Evolutionary conservation across 1,284 basidiomycete species (phyloP), one percentile per base, ranked within the genome.

Genomic region (Gymnopus androsaceus): DNA sequence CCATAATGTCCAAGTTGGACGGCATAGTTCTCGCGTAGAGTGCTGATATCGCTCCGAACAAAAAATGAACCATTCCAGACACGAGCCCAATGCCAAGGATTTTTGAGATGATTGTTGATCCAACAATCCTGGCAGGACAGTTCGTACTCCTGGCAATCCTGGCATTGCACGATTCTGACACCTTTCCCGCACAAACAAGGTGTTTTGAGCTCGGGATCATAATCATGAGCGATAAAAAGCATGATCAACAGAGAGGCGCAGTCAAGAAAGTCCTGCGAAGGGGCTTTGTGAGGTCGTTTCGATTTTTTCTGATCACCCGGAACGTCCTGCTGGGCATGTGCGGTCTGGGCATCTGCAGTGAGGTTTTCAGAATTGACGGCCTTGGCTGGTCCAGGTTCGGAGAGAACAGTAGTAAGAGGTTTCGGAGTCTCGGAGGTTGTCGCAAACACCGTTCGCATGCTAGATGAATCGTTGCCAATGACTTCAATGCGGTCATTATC

Each of bases 1-100:
- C 33, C 31, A 15, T 7, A 5, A 31, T 51, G 48, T 2, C 48
- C 41, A 1, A 56, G 28, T 25, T 41, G 48, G 14, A 56, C 45
- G 14, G 14, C 17, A 31, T 51, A 46, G 12, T 34, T 34, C 5
- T 50, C 31, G 4, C 48, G 48, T 11, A 56, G 42, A 14, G 30
- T 27, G 12, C 38, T 51, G 17, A 56, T 46, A 21, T 51, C 41
- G 3, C 37, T 47, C 8, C 28, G 37, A 19, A 30, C n/a, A 21
- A 51, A 56, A 25, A 42, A 51, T 5, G 30, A 31, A 2, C 19
- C 28, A 28, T 44, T 45, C 55, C 55, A 56, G 40, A 56, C 30
- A 19, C 28, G 30, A 6, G 54, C 48, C 54, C 54, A 56, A 14
- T 56, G 54, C 12, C 40, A 19, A 6, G 47, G 47, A 15, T 42